Evolutionary conservation across 1,139 yeast species (phyloP), one percentile per base, ranked within the genome.

Genomic region (Yamadazyma triangularis): DNA sequence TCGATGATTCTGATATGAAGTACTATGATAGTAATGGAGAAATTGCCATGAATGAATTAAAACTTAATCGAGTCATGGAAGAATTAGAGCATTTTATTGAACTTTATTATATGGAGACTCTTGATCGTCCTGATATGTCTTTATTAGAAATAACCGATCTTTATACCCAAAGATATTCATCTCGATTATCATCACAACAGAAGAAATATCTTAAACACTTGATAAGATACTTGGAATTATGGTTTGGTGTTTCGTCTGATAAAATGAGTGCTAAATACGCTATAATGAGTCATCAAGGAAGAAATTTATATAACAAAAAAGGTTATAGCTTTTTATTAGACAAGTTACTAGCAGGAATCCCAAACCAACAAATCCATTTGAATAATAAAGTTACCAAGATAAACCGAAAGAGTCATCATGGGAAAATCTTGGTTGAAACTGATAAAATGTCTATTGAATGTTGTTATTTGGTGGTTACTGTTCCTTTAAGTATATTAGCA

Each of bases 171-270:
- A 56, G 57, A 29, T 73, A 70, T 38, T 62, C 68, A 15, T 54
- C 60, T 16, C 50, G 79, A 19, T 51, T 84, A 24, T 68, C 79
- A 0, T 54, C 55, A 11, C 68, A 61, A 3, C 91, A 84, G 48
- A 63, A 64, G 19, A 49, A 51, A 23, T 64, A 66, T 38, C 68
- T 78, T 13, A 69, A 74, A 2, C 74, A 76, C 38, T 50, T 70
- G 38, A 55, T 73, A 23, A 58, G 94, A 41, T 66, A 66, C 37
- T 50, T 75, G 34, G 95, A 87, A 50, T 58, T 81, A 23, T 86
- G 94, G 91, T 84, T 77, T 50, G 96, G 94, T 0, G 61, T 80
- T 16, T 66, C 80, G 15, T 77, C 87, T 77, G 73, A 73, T 24
- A 50, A 56, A 21, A 66, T 81, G 44, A 82, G 94, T 47, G 80